Conservation (phyloP, 1,284 basidiomycete species). For the Agroathelia rolfsii region DNA sequence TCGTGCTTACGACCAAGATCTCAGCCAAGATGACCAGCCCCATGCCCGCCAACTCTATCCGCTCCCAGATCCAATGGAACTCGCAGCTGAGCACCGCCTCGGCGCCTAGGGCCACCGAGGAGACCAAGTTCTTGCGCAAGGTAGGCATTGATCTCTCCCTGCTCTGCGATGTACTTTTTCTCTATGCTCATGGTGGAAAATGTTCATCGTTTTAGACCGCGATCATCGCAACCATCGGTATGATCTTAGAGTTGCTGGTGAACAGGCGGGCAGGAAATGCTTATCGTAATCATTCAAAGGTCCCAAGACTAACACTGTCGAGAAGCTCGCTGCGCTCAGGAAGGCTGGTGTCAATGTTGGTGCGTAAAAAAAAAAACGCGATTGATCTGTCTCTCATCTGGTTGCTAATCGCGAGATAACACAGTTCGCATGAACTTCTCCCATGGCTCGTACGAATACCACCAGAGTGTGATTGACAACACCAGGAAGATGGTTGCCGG, state of each 20-base stretch:
- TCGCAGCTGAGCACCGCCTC: slow-evolving; percentile 68
- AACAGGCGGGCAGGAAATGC: no score
- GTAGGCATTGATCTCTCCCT: slow-evolving; percentile 35
- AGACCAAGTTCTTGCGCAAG: slow-evolving; percentile 85
- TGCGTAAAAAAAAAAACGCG: slow-evolving; percentile 34
- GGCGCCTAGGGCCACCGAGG: slow-evolving; percentile 57
- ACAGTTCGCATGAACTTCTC: slow-evolving; percentile 98
- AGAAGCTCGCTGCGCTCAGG: slow-evolving; percentile 75
- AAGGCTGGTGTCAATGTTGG: slow-evolving; percentile 93
- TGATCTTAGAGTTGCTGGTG: slow-evolving; percentile 13
- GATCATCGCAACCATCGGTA: slow-evolving; percentile 96
- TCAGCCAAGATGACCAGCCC: no score
- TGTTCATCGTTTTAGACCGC: slow-evolving; percentile 70
- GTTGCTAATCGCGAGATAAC: slow-evolving; percentile 6
- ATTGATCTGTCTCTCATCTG: slow-evolving; percentile 8
- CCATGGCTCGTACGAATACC: slow-evolving; percentile 93
- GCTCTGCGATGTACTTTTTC: no score
- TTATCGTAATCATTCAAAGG: slow-evolving; percentile 34
- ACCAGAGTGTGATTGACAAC: slow-evolving; percentile 97
- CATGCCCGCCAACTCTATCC: slow-evolving; percentile 45
- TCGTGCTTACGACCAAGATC: no score
- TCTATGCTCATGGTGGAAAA: no score
- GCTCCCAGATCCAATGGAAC: slow-evolving; percentile 88
- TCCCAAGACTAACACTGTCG: slow-evolving; percentile 85
- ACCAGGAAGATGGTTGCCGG: slow-evolving; percentile 76